Conservation (phyloP, 2,329 filamentous ascomycete genomes). For the Lasiodiplodia citricola region DNA sequence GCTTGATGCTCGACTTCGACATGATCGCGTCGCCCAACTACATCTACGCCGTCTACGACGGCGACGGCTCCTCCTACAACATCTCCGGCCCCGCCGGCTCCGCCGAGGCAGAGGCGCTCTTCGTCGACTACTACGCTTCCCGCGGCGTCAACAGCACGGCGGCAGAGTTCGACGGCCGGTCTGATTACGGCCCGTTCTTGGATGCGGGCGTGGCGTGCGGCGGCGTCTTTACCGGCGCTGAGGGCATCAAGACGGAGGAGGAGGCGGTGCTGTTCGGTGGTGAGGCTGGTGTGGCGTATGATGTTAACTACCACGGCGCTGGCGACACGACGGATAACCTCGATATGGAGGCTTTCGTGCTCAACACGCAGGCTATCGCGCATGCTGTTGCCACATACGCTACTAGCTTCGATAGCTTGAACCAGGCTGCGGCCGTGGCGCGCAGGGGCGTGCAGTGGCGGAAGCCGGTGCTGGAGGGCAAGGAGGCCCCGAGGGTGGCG, state of each 20-base stretch:
- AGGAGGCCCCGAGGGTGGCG: background rate
- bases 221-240: conserved; percentile 78
- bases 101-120: conserved; percentile 70
- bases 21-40: conserved; percentile 73
- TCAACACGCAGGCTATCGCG: conserved; percentile 67
- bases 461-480: conserved; percentile 3
- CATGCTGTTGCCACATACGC: conserved; percentile 44
- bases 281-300: conserved; percentile 62
- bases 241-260: conserved; percentile 73
- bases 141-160: conserved; percentile 70
- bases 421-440: conserved; percentile 32
- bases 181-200: conserved; percentile 81
- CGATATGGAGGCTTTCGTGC: conserved; percentile 58
- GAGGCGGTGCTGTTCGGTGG: conserved; percentile 75
- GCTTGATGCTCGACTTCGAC: conserved; percentile 73
- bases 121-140: conserved; percentile 68
- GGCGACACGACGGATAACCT: conserved; percentile 62
- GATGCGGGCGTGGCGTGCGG: conserved; percentile 73
- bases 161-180: conserved; percentile 78
- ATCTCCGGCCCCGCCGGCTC: conserved; percentile 65
- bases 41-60: conserved; percentile 61
- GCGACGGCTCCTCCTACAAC: conserved; percentile 62
- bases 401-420: conserved; percentile 38
- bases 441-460: conserved; percentile 33
- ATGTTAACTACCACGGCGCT: conserved; percentile 62